Evolutionary conservation across 306 rosid genomes (phyloP).

Genomic region (Glycine tomentella): DNA sequence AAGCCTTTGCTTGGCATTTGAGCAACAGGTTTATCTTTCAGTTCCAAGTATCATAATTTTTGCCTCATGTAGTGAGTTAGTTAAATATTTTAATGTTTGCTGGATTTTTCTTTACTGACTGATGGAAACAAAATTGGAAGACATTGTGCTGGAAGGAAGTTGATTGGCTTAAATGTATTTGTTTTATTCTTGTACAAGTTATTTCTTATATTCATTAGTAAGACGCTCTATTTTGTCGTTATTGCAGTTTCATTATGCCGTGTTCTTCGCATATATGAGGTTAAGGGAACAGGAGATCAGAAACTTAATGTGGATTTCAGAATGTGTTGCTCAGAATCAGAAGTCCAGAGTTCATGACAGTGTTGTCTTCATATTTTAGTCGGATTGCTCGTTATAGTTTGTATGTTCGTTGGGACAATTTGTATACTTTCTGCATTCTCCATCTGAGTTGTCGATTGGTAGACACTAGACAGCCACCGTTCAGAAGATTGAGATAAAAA

Average conservation of each 20-base stretch:
- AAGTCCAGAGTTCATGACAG: conserved; percentile 97
- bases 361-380: conserved; percentile 93
- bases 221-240: conserved; percentile 30
- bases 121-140: too few species aligned
- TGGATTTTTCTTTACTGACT: too few species aligned
- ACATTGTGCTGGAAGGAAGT: not conserved
- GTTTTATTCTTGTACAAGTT: not conserved
- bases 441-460: conserved; percentile 42
- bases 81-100: conserved; percentile 21
- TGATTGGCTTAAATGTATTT: conserved; percentile 16
- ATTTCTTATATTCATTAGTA: conserved; percentile 18
- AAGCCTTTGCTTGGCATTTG: conserved; percentile 93
- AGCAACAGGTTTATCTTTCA: conserved; percentile 79
- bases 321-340: conserved; percentile 98
- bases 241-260: conserved; percentile 95
- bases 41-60: not conserved
- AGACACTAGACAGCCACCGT: conserved; percentile 41
- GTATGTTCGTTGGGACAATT: conserved; percentile 48
- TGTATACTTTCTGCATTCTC: conserved; percentile 48
- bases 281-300: conserved; percentile 97
- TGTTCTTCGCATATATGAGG: conserved; percentile 98
- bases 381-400: conserved; percentile 28
- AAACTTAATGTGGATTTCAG: conserved; percentile 97
- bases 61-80: not conserved
- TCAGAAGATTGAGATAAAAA: conserved; percentile 51